Conservation (phyloP, 163 green algal species). For the Volvox carteri region DNA sequence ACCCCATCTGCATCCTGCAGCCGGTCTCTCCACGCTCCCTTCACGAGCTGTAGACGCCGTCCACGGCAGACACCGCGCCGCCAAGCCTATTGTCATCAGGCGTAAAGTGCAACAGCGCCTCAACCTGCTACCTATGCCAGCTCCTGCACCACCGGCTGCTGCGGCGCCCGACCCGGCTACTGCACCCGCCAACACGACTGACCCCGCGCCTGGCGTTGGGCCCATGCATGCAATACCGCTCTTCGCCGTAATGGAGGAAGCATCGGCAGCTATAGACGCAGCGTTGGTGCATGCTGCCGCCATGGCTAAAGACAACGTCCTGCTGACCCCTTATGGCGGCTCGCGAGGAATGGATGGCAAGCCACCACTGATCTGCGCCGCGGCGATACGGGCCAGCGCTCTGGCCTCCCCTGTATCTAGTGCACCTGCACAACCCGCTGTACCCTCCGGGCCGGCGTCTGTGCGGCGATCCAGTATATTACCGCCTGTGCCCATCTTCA, state of each 20-base stretch:
- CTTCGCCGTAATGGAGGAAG: neutral
- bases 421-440: neutral
- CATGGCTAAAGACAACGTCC: neutral
- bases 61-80: neutral
- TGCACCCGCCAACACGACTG: neutral
- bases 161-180: too few relatives aligned
- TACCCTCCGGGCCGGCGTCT: neutral
- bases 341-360: neutral
- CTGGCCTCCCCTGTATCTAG: neutral
- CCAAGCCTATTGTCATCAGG: neutral
- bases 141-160: neutral
- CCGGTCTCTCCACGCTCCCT: neutral
- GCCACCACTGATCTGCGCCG: neutral
- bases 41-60: neutral
- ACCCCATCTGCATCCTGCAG: neutral
- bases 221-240: neutral
- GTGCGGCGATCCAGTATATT: neutral
- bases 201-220: neutral
- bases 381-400: neutral
- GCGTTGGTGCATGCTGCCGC: neutral
- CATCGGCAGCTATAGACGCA: neutral
- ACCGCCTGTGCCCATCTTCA: slow-evolving; percentile 41
- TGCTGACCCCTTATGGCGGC: neutral
- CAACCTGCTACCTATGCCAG: neutral
- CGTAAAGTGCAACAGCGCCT: slow-evolving; percentile 31